These are phyloP conservation scores for Volvox carteri DNA, from an alignment of 163 green algal species.

Conservation along the genomic window DNA sequence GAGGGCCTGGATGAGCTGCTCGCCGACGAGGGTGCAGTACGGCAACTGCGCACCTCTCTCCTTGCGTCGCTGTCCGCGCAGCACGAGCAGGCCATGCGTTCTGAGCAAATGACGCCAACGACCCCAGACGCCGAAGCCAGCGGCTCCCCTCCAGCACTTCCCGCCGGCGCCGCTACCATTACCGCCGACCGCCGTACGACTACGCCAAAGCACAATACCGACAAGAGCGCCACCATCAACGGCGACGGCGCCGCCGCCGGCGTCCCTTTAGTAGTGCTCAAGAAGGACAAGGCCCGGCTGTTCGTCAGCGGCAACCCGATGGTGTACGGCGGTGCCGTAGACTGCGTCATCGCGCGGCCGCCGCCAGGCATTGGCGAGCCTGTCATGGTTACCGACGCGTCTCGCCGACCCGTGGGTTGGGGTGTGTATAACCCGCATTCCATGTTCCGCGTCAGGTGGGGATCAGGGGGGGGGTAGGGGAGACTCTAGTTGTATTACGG, in stretches of 20 bases:
- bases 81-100: conserved; percentile 8
- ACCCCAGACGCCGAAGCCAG: background rate
- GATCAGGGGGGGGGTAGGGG: too few relatives aligned
- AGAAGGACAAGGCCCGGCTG: conserved; percentile 84
- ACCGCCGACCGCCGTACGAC: background rate
- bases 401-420: conserved; percentile 78
- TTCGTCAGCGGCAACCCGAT: conserved; percentile 70
- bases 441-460: conserved; percentile 86
- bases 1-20: conserved; percentile 36
- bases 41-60: conserved; percentile 16
- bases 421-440: conserved; percentile 90
- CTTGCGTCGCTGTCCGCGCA: conserved; percentile 16
- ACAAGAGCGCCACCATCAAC: background rate
- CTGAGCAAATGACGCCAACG: background rate
- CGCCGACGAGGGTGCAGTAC: background rate
- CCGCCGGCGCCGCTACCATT: background rate
- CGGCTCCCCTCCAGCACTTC: background rate
- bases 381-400: conserved; percentile 82
- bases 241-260: background rate
- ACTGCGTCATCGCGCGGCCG: conserved; percentile 76
- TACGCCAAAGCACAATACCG: background rate
- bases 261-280: conserved; percentile 74
- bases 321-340: conserved; percentile 81
- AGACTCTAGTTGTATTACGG: too few relatives aligned
- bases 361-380: conserved; percentile 74